phyloP scores from a whole-genome alignment of 129 eudicot genomes.

The Flaveria ramosissima region DNA sequence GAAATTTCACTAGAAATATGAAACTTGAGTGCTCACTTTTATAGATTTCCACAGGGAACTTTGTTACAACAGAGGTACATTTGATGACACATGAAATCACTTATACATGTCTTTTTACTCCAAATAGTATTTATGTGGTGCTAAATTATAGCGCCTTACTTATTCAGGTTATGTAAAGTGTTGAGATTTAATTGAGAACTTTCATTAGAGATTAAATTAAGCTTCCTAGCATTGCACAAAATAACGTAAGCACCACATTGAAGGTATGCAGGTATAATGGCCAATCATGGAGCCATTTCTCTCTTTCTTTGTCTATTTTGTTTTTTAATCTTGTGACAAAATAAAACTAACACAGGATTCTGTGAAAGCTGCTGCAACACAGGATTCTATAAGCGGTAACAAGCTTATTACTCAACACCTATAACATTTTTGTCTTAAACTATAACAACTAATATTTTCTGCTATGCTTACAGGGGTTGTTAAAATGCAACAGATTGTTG shows the following conservation, averaged over 20 bases:
- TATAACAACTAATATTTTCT: background rate
- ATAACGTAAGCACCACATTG: conserved; percentile 88
- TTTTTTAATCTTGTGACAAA: background rate
- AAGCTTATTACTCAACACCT: conserved; percentile 34
- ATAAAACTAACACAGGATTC: conserved; percentile 59
- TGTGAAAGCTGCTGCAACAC: conserved; percentile 91
- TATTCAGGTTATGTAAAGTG: conserved; percentile 87
- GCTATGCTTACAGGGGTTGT: conserved; percentile 71
- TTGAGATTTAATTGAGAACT: conserved; percentile 80
- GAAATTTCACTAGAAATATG: too few relatives aligned
- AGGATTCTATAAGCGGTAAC: conserved; percentile 79
- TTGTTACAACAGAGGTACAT: conserved; percentile 53
- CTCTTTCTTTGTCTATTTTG: background rate
- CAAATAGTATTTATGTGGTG: background rate
- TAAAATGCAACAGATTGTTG: conserved; percentile 93
- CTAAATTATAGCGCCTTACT: conserved; percentile 26
- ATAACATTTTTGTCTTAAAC: conserved; percentile 13
- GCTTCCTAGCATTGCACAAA: conserved; percentile 92
- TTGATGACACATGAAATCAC: conserved; percentile 2
- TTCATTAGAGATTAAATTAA: conserved; percentile 82
- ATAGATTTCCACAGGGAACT: too few relatives aligned
- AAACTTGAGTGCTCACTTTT: too few relatives aligned
- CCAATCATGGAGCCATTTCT: conserved; percentile 15
- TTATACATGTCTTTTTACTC: conserved; percentile 14
- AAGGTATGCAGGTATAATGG: conserved; percentile 48